These are phyloP conservation scores for Kodamaea sp. DNA, from an alignment of 1,139 yeast genomes.

Conservation along the genomic window DNA sequence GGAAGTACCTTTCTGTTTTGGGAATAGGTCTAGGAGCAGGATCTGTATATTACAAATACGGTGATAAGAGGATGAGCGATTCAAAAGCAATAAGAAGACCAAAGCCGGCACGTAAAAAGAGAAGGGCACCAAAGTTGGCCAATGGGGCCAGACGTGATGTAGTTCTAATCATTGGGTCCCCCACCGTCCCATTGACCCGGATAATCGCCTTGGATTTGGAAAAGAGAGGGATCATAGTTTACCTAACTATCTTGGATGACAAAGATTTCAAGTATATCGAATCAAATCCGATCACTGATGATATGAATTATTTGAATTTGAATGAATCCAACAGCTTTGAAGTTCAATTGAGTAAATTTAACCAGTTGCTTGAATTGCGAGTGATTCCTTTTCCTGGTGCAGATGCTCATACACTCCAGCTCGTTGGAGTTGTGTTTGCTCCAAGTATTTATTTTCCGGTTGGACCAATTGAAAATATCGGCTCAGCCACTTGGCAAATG, in stretches of 20 bases:
- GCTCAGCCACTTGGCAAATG: slow-evolving; percentile 51
- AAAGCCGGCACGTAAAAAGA: slow-evolving; percentile 16
- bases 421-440: slow-evolving; percentile 58
- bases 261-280: slow-evolving; percentile 59
- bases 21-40: slow-evolving; percentile 31
- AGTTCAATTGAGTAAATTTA: slow-evolving; percentile 40
- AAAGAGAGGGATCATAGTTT: slow-evolving; percentile 75
- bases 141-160: slow-evolving; percentile 78
- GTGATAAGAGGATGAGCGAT: slow-evolving; percentile 1
- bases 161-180: slow-evolving; percentile 70
- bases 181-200: slow-evolving; percentile 70
- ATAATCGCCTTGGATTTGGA: slow-evolving; percentile 71
- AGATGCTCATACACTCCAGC: slow-evolving; percentile 45
- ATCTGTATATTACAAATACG: slow-evolving; percentile 12
- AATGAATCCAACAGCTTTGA: slow-evolving; percentile 29
- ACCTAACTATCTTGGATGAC: slow-evolving; percentile 64
- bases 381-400: slow-evolving; percentile 53
- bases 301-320: slow-evolving; percentile 44
- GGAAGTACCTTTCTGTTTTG: slow-evolving; percentile 18
- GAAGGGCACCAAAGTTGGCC: slow-evolving; percentile 60
- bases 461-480: slow-evolving; percentile 64
- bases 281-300: slow-evolving; percentile 52
- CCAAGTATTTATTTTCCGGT: slow-evolving; percentile 65
- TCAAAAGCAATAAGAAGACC: not conserved
- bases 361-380: slow-evolving; percentile 34